Evolutionary conservation across 2,329 filamentous ascomycete species (phyloP).

Genomic region (Xylaria hypoxylon): DNA sequence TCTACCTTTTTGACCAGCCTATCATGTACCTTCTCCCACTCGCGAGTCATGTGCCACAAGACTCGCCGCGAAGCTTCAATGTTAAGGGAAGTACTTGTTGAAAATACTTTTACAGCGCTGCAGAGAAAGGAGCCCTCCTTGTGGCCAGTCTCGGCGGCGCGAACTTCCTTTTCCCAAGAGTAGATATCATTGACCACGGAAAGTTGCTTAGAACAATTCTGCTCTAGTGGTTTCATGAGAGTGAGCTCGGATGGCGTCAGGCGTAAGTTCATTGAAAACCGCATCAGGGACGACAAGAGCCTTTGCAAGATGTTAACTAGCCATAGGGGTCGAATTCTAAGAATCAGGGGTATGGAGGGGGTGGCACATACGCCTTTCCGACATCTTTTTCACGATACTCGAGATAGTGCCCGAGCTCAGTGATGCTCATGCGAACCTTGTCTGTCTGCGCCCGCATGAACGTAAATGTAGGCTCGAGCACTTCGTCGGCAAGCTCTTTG

Average conservation of each 20-base stretch:
- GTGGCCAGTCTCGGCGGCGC: constrained; percentile 26
- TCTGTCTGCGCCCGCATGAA: constrained; percentile 58
- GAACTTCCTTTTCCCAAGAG: constrained; percentile 55
- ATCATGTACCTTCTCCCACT: constrained; percentile 39
- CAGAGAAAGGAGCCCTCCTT: constrained; percentile 49
- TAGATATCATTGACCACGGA: constrained; percentile 56
- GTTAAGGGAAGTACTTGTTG: constrained; percentile 43
- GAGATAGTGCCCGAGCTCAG: constrained; percentile 51
- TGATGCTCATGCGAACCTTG: constrained; percentile 41
- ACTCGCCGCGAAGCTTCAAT: constrained; percentile 36
- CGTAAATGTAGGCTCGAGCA: constrained; percentile 53
- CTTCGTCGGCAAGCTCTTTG: constrained; percentile 50
- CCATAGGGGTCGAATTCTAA: too few species aligned
- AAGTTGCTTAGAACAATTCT: constrained; percentile 54
- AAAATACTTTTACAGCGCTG: constrained; percentile 49
- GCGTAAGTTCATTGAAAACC: constrained; percentile 52
- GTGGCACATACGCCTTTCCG: constrained; percentile 56
- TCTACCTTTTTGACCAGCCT: constrained; percentile 31
- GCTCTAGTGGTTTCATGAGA: constrained; percentile 46
- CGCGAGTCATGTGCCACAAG: constrained; percentile 31
- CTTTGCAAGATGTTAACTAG: too few species aligned
- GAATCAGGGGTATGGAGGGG: too few species aligned
- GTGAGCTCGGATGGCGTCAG: constrained; percentile 46
- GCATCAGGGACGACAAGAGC: constrained; percentile 52
- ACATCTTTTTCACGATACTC: constrained; percentile 55